Base-by-base conservation (phyloP, 1,284 basidiomycete species). In the Polyporus tsugae region DNA sequence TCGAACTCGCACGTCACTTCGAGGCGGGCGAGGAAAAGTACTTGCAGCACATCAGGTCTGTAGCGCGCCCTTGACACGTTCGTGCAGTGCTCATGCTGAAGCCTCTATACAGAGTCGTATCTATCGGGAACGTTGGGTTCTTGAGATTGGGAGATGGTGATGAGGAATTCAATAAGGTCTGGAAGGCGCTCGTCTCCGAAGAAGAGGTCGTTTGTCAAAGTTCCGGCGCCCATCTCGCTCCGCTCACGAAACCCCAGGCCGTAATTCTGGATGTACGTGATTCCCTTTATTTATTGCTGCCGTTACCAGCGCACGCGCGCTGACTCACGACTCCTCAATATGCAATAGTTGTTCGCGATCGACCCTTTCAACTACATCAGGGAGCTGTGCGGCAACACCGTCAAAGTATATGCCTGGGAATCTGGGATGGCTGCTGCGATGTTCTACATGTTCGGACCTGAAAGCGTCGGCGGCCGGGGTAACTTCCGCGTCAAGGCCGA, bases 401-500 rank as follows among this genome's bases (percentile, higher is more conserved):
- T 74, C 9, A 74, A 74, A 44, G 35, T 75, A 6, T 72, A 65
- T 49, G 59, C 58, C 1, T 76, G 72, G 72, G 52, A 44, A 13
- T 49, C 73, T 0, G 70, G 70, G 6, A 44, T 63, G 57, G 59
- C 68, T 2, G 65, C 66, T 11, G 38, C 52, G 25, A 9, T 70
- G 3, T 72, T 73, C 49, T 61, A 65, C 33, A 38, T 71, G 13
- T 71, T 63, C 35, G 73, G 69, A 1, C 73, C 75, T 5, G 67
- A 68, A 41, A 41, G 55, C 19, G n/a, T 60, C 1, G 75, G 74
- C 10, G 73, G 73, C 1, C 7, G 44, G 11, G 75, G 73, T 2
- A 70, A 75, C 62, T 10, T 73, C 13, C 71, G 64, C 38, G 1
- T 65, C 17, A 72, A 71, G 64, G 67, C 64, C 0, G 67, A 70